Evolutionary conservation across 805 yeast species (phyloP), one percentile per base, ranked within the genome.

Genomic region (Sugiyamaella americana): DNA sequence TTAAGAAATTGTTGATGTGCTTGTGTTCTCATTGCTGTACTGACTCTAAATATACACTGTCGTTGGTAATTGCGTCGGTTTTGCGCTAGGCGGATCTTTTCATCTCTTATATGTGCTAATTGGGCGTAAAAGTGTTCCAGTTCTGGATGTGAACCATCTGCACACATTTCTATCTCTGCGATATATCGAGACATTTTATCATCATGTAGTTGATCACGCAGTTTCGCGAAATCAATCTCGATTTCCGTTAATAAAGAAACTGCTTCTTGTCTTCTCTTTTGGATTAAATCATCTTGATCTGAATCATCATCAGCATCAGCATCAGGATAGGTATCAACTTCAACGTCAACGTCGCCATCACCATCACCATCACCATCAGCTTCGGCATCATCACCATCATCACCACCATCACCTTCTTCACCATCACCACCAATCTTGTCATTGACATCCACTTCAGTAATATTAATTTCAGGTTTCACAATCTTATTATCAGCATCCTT

Each of bases 111-210:
- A 37, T 78, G 76, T 49, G 83, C 84, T 43, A 93, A 79, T 63
- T 80, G 78, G 56, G 74, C 75, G 62, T 84, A 79, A 45, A 84
- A 83, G 41, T 77, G 74, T 34, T 85, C 75, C 46, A 91, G 73
- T 57, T 89, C 96, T 0, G 98, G 98, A 64, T 93, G 98, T 18
- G 87, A 77, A 10, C 96, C 96, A 52, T 82, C 83, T 29, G 82
- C 68, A 66, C 98, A 89, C 74, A 91, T 77, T 57, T 83, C 83
- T 51, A 91, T 69, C 63, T 93, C 98, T 39, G 84, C 82, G 55
- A 87, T 86, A 53, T 85, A 73, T 51, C 85, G 76, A 32, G 75
- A 71, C 59, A 89, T 68, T 62, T 87, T 89, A 61, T 88, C 95
- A 50, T 84, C 88, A 64, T 84, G 91, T 42, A 93, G 69, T 57